These are phyloP conservation scores for Sporisorium exsertum DNA, from an alignment of 1,284 basidiomycete species.

Conservation along the genomic window DNA sequence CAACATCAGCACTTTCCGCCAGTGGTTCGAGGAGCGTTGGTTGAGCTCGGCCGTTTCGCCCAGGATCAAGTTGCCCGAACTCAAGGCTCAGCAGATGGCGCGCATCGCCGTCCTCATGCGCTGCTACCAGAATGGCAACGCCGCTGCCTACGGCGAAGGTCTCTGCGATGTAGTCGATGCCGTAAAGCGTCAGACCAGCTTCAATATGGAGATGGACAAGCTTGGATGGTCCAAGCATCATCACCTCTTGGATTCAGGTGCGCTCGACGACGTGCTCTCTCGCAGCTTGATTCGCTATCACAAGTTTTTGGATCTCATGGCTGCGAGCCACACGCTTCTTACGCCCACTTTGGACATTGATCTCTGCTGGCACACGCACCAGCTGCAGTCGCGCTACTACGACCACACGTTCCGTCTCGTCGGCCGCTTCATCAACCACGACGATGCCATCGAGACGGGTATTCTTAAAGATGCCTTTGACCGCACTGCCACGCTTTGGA, in stretches of 20 bases:
- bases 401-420: conserved; percentile 39
- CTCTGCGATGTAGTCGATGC: conserved; percentile 45
- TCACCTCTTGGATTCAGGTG: conserved; percentile 25
- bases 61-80: conserved; percentile 14
- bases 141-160: conserved; percentile 41
- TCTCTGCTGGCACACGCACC: conserved; percentile 61
- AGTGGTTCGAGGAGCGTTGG: conserved; percentile 33
- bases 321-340: conserved; percentile 17
- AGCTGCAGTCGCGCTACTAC: conserved; percentile 43
- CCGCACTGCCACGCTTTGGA: conserved; percentile 51
- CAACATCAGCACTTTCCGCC: conserved; percentile 26
- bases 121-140: conserved; percentile 43
- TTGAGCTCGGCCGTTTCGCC: conserved; percentile 23
- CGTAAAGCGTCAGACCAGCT: conserved; percentile 47
- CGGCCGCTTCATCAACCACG: conserved; percentile 60
- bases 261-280: conserved; percentile 29
- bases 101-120: conserved; percentile 39
- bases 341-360: conserved; percentile 62
- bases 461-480: conserved; percentile 53
- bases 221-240: conserved; percentile 48
- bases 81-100: conserved; percentile 33
- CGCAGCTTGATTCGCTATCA: conserved; percentile 56
- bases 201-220: conserved; percentile 46
- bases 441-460: conserved; percentile 58
- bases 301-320: conserved; percentile 46